Evolutionary conservation across 179 eudicot species (phyloP).

Genomic region (Silene coronaria): DNA sequence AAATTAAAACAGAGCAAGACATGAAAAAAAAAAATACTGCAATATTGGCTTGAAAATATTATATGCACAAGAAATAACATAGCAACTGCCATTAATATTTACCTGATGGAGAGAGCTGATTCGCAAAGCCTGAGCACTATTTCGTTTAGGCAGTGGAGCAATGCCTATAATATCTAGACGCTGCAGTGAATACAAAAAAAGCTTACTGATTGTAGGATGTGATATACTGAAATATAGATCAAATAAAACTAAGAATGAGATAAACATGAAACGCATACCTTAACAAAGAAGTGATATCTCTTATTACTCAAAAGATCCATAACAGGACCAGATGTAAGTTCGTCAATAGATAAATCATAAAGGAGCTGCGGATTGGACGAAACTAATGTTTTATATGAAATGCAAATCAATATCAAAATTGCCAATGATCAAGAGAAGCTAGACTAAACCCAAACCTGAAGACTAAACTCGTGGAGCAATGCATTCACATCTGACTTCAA

Average conservation of each 20-base stretch:
- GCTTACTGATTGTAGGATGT: neutral
- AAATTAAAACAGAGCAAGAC: neutral
- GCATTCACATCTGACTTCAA: slow-evolving; percentile 70
- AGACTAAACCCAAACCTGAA: slow-evolving; percentile 51
- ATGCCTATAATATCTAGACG: slow-evolving; percentile 74
- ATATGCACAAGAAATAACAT: slow-evolving; percentile 1
- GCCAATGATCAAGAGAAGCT: neutral
- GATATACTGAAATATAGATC: neutral
- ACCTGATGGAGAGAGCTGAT: slow-evolving; percentile 99
- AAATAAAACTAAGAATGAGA: slow-evolving; percentile 5
- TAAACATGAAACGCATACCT: slow-evolving; percentile 38
- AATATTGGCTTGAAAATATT: neutral
- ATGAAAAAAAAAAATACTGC: neutral
- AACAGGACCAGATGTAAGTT: slow-evolving; percentile 73
- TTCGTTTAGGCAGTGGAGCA: slow-evolving; percentile 88
- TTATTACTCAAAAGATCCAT: slow-evolving; percentile 80
- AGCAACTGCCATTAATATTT: slow-evolving; percentile 2
- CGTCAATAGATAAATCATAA: slow-evolving; percentile 79
- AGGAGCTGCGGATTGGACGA: slow-evolving; percentile 59
- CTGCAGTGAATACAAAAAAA: slow-evolving; percentile 33
- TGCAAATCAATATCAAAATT: slow-evolving; percentile 5
- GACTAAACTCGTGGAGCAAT: slow-evolving; percentile 92
- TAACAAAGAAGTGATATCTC: slow-evolving; percentile 79
- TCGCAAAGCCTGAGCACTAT: slow-evolving; percentile 60
- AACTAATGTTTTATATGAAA: neutral